Evolutionary conservation across 2,329 filamentous ascomycete species (phyloP).

Genomic region (Apiospora phragmitis): DNA sequence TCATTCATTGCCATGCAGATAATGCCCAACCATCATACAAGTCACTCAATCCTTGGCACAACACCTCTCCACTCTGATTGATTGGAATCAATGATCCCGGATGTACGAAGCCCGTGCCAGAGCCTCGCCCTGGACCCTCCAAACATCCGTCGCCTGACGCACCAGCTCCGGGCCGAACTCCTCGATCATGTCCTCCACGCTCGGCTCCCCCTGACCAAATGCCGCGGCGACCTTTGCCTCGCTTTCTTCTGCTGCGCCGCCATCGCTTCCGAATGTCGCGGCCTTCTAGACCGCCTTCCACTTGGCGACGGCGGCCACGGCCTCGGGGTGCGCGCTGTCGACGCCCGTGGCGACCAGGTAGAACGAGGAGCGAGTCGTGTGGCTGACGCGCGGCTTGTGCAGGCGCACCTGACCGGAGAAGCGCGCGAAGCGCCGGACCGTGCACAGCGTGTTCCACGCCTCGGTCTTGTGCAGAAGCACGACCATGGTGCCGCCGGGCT

Average conservation of each 20-base stretch:
- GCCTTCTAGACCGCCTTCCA: conserved; percentile 43
- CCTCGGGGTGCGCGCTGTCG: conserved; percentile 30
- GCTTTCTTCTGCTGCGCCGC: conserved; percentile 14
- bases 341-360: conserved; percentile 52
- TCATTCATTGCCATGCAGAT: neutral
- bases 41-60: neutral
- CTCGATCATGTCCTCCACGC: neutral
- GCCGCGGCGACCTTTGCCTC: neutral
- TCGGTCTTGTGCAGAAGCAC: conserved; percentile 52
- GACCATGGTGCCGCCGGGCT: conserved; percentile 49
- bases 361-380: conserved; percentile 49
- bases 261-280: conserved; percentile 38
- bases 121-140: neutral
- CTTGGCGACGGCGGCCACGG: conserved; percentile 32
- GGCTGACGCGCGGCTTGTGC: conserved; percentile 43
- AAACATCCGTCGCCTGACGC: neutral
- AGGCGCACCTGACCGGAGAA: conserved; percentile 46
- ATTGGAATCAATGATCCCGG: neutral
- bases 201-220: neutral
- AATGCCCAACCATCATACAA: neutral
- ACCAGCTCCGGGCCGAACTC: neutral
- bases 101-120: neutral
- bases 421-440: conserved; percentile 39
- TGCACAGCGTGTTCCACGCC: conserved; percentile 34
- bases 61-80: neutral